Base-by-base conservation (phyloP, 2,329 filamentous ascomycete genomes). In the Periconia sp. region DNA sequence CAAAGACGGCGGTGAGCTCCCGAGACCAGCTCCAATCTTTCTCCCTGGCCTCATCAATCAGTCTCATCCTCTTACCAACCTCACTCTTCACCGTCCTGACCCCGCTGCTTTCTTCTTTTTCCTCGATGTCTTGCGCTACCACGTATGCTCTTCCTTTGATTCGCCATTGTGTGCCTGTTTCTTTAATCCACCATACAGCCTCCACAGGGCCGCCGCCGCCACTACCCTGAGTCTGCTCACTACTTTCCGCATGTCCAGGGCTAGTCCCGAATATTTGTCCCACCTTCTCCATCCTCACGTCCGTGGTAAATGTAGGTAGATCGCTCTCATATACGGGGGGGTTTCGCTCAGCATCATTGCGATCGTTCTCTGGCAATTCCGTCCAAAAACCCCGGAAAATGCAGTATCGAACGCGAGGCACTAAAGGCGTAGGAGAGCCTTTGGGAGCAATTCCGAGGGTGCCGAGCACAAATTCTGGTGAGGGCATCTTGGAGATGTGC, bases 1-100 rank as follows among this genome's bases (percentile, higher is more conserved):
- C 93, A 82, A 97, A 97, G 71, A 94, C 90, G 46, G 85, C 90
- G 47, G 90, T 92, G 37, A 97, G 74, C 75, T 96, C 92, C 58
- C 80, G 87, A 45, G 77, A 77, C 88, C 91, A 97, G 61, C 83
- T 88, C 91, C 92, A 96, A 1, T 78, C 74, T 15, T 69, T 71
- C 42, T 77, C 74, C 13, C 75, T 76, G 1, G 67, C 65, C 55
- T 76, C 74, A 45, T 76, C 71, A 7, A 80, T 76, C 48, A 80
- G 71, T 56, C 86, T 79, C 89, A 92, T 92, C 60, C 87, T 76
- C 54, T 76, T 75, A 49, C 77, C 77, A 18, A 94, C 69, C 63
- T 84, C 80, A 47, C 80, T 81, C 73, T 85, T 85, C 44, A 87
- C 82, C 11, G 82, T 82, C 52, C 76, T 73, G 11, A 82, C 81